Percentiles rank a stretch among this genome's conserved stretches.
Evolutionary conservation across 176 grass and related monocot genomes (phyloP).

Genomic region (Lolium multiflorum): DNA sequence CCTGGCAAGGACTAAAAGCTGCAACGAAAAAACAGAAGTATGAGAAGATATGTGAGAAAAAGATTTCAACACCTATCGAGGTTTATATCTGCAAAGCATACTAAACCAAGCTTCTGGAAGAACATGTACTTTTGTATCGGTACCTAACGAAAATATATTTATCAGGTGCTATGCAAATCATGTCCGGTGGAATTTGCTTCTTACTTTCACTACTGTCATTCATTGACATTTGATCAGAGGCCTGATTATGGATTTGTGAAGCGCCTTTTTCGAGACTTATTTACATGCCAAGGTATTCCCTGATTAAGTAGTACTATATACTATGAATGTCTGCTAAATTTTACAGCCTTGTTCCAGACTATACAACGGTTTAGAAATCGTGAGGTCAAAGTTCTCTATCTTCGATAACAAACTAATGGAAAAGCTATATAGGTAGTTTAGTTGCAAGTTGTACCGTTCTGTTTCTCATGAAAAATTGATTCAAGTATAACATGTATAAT

Average conservation of each 20-base stretch:
- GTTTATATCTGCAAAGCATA: constrained; percentile 54
- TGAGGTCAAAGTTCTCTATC: neutral
- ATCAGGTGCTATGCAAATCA: constrained; percentile 89
- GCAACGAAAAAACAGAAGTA: constrained; percentile 96
- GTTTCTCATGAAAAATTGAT: neutral
- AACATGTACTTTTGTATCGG: constrained; percentile 4
- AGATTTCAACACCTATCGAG: constrained; percentile 88
- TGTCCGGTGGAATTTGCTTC: constrained; percentile 90
- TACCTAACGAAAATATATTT: constrained; percentile 34
- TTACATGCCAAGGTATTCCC: constrained; percentile 72
- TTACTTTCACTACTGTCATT: constrained; percentile 97
- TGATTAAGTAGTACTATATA: too few relatives aligned
- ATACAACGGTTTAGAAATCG: neutral
- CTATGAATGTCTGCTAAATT: neutral
- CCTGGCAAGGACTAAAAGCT: constrained; percentile 98
- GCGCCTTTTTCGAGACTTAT: constrained; percentile 89
- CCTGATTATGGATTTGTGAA: constrained; percentile 95
- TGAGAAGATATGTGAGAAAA: constrained; percentile 96
- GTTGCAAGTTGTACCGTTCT: neutral
- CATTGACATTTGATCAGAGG: constrained; percentile 93
- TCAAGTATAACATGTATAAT: neutral
- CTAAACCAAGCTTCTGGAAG: neutral
- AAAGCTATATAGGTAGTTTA: neutral
- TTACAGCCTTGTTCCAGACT: neutral
- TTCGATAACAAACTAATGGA: neutral